A percentile compares a stretch with the other conserved stretches of the same genome.
Evolutionary conservation across 129 eudicot species (phyloP).

Genomic region (Flaveria linearis): DNA sequence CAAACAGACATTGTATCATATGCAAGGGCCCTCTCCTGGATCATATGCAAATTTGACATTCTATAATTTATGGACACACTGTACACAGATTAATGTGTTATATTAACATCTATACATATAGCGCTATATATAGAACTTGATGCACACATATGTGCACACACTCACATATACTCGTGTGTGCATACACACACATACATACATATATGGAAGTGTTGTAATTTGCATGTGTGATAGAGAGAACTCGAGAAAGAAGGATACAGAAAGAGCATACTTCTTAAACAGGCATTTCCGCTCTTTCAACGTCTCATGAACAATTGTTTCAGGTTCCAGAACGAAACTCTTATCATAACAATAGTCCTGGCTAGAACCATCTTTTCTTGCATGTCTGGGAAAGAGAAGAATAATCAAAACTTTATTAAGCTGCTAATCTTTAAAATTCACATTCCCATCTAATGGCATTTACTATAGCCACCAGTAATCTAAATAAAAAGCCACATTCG

Average conservation of each 20-base stretch:
- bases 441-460: slow-evolving; percentile 8
- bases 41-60: slow-evolving; percentile 20
- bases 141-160: not conserved
- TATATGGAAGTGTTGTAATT: not conserved
- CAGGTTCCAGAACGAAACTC: slow-evolving; percentile 38
- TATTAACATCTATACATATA: not conserved
- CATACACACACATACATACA: not conserved
- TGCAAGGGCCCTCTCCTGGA: slow-evolving; percentile 14
- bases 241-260: slow-evolving; percentile 9
- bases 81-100: not conserved
- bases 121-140: not conserved
- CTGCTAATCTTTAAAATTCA: slow-evolving; percentile 12
- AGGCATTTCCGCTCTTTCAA: slow-evolving; percentile 50
- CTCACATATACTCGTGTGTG: not conserved
- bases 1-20: not conserved
- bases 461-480: slow-evolving; percentile 19
- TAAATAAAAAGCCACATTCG: slow-evolving; percentile 7
- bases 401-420: slow-evolving; percentile 21
- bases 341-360: slow-evolving; percentile 37
- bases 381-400: slow-evolving; percentile 36
- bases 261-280: slow-evolving; percentile 45
- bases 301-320: slow-evolving; percentile 33
- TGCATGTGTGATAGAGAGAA: not conserved
- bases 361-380: slow-evolving; percentile 39
- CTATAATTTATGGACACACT: not conserved